Conservation (phyloP, 805 yeast species). For the Starmerella bacillaris region DNA sequence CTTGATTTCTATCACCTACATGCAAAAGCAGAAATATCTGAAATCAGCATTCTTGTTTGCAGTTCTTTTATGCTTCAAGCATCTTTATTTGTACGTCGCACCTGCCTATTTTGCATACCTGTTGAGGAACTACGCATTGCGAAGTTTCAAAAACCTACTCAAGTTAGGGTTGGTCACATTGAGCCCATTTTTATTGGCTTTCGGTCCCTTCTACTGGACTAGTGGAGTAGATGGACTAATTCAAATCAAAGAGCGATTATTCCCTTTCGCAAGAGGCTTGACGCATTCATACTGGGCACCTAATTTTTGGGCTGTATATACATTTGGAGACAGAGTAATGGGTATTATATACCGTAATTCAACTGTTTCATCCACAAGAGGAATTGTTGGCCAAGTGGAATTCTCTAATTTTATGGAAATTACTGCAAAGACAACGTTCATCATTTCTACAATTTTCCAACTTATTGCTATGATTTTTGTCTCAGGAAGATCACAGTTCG, state of each 20-base stretch:
- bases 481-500: conserved; percentile 30
- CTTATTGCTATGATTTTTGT: conserved; percentile 39
- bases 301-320: conserved; percentile 87
- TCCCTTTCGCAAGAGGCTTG: conserved; percentile 86
- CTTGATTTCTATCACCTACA: conserved; percentile 54
- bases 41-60: conserved; percentile 48
- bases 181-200: conserved; percentile 41
- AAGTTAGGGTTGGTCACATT: conserved; percentile 46
- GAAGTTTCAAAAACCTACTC: conserved; percentile 37
- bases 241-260: conserved; percentile 48
- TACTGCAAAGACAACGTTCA: conserved; percentile 57
- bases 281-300: conserved; percentile 99
- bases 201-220: conserved; percentile 44
- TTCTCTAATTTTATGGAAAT: conserved; percentile 69
- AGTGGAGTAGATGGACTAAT: conserved; percentile 51
- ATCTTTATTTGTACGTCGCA: conserved; percentile 78
- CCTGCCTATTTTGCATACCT: conserved; percentile 80
- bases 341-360: conserved; percentile 18
- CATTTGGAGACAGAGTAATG: conserved; percentile 61
- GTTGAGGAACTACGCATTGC: conserved; percentile 40
- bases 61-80: conserved; percentile 74
- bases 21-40: conserved; percentile 39
- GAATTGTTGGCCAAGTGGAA: conserved; percentile 78
- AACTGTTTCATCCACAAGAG: conserved; percentile 45
- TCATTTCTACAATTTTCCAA: conserved; percentile 73